Evolutionary conservation across 2,329 filamentous ascomycete species (phyloP).

Genomic region (Hypoxylon sp.): DNA sequence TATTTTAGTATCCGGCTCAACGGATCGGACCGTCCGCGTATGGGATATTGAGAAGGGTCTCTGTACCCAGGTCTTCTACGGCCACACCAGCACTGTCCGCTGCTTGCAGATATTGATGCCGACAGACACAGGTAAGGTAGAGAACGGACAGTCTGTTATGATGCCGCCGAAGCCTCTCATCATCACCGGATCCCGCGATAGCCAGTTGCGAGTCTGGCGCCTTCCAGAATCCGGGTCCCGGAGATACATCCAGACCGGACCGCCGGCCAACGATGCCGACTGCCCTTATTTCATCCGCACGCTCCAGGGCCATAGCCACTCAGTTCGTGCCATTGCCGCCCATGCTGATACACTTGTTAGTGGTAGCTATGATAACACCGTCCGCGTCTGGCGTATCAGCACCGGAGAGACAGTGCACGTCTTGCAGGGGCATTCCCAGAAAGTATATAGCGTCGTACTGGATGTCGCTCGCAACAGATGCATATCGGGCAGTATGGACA

Average conservation of each 20-base stretch:
- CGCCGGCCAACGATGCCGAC: slow-evolving; percentile 80
- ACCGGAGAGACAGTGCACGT: slow-evolving; percentile 90
- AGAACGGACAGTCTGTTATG: slow-evolving; percentile 83
- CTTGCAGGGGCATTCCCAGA: slow-evolving; percentile 87
- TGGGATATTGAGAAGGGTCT: slow-evolving; percentile 97
- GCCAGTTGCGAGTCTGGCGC: slow-evolving; percentile 93
- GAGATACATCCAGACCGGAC: slow-evolving; percentile 83
- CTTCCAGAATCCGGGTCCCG: slow-evolving; percentile 85
- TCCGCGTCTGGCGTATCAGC: slow-evolving; percentile 97
- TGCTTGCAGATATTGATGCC: slow-evolving; percentile 96
- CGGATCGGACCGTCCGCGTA: slow-evolving; percentile 96
- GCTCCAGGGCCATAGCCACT: slow-evolving; percentile 89
- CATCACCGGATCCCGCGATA: slow-evolving; percentile 96
- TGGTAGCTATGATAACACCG: slow-evolving; percentile 95
- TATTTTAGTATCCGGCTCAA: slow-evolving; percentile 94
- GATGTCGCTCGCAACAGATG: slow-evolving; percentile 93
- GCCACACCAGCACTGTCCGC: slow-evolving; percentile 96
- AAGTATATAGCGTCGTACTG: slow-evolving; percentile 97
- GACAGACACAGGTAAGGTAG: slow-evolving; percentile 78
- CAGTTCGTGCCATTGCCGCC: slow-evolving; percentile 94
- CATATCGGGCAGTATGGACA: slow-evolving; percentile 99
- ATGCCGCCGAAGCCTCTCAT: slow-evolving; percentile 96
- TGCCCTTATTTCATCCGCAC: slow-evolving; percentile 96
- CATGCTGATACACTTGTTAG: slow-evolving; percentile 97
- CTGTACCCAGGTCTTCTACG: slow-evolving; percentile 96